phyloP scores from a whole-genome alignment of 2,329 filamentous ascomycete genomes.

The Penicillium sp. region DNA sequence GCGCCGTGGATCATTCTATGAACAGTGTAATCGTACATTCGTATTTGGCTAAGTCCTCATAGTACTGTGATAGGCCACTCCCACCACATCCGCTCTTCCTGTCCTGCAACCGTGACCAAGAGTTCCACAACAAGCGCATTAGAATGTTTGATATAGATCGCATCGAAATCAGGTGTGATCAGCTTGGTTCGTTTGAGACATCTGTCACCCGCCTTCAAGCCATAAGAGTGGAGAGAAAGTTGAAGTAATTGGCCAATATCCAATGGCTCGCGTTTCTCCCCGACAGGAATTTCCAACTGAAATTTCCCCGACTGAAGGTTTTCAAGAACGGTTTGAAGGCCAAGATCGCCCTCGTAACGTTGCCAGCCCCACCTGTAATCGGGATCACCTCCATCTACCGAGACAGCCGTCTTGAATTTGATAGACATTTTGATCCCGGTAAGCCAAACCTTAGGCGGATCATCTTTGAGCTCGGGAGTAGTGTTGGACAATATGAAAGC shows the following conservation, averaged over 20 bases:
- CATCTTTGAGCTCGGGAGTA: neutral
- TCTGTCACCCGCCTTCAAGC: neutral
- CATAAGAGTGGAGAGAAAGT: neutral
- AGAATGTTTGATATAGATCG: neutral
- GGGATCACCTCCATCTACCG: neutral
- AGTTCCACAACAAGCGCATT: neutral
- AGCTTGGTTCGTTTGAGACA: neutral
- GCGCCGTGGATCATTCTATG: too few species aligned
- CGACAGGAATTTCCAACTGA: neutral
- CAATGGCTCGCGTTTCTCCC: neutral
- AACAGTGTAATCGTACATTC: too few species aligned
- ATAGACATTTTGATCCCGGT: neutral
- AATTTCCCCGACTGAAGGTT: neutral
- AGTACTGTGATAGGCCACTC: neutral
- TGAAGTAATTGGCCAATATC: slow-evolving; percentile 7
- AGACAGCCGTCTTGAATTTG: neutral
- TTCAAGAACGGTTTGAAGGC: neutral
- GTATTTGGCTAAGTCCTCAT: too few species aligned
- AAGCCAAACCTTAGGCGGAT: neutral
- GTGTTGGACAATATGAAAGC: neutral
- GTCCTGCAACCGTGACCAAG: slow-evolving; percentile 1
- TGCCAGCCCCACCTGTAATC: neutral
- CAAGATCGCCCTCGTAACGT: neutral
- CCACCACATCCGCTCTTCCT: neutral
- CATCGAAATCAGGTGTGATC: slow-evolving; percentile 4